Base-by-base conservation (phyloP, 2,329 filamentous ascomycete species). In the Fusarium haematococcum region DNA sequence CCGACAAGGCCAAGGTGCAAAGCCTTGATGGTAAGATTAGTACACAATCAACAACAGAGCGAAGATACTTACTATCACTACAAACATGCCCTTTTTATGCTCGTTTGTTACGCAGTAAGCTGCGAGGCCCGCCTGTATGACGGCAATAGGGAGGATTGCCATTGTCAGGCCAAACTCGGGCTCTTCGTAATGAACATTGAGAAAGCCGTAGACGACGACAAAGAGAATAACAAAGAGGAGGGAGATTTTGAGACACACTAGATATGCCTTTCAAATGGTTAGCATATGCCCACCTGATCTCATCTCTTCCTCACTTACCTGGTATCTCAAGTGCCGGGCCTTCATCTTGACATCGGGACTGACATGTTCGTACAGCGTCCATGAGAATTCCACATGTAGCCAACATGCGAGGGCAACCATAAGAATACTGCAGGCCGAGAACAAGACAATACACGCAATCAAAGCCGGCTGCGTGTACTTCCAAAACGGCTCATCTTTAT, bases 151-250 rank as follows among this genome's bases (percentile, higher is more conserved):
- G 5, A 57, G 13, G 7, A 57, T 37, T 3, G 52, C 32, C 52
- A 57, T 57, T 25, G 52, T 57, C n/a, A 57, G 14, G 13, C 52
- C 52, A 57, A 57, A 57, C 32, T 57, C 52, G 52, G 52, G 52
- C 52, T 57, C 6, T 37, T 35, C 4, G 9, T 57, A 57, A 35
- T 57, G 52, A 11, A 57, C 52, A 13, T 57, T 33, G 32, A 57
- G 8, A 20, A 57, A 37, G 30, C 52, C 52, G 20, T 57, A 35
- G 4, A 57, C 25, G 5, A 57, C 13, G 20, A 57, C 52, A 25
- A 57, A 57, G n/a, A 57, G 52, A 16, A 37, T 25, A 25, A 57
- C n/a, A 25, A 57, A 57, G 4, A 57, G 32, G 9, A 57, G n/a
- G 1, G 30, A 33, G 2, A 57, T 37, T 4, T 57, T 57, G 16